Evolutionary conservation across 2,329 filamentous ascomycete species (phyloP).

Genomic region (Clonostachys rhizophaga): DNA sequence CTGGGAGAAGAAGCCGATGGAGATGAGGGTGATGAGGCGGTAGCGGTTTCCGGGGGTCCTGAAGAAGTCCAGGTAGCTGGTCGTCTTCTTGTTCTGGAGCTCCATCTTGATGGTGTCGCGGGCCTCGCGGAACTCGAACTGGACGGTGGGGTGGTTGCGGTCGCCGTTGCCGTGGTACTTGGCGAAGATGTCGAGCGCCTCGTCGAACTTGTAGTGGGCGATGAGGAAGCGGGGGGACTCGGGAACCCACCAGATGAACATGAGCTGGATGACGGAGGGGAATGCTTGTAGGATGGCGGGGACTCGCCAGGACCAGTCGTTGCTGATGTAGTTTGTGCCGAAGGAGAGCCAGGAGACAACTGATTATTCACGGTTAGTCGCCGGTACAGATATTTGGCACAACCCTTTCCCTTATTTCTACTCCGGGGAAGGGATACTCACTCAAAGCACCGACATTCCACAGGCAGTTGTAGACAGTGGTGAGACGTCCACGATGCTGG

Average conservation of each 20-base stretch:
- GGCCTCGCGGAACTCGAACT: conserved; percentile 62
- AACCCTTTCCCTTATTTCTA: too few relatives aligned
- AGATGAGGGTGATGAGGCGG: conserved; percentile 53
- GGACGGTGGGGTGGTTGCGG: conserved; percentile 48
- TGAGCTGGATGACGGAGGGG: conserved; percentile 56
- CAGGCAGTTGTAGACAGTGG: conserved; percentile 62
- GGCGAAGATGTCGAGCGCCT: conserved; percentile 46
- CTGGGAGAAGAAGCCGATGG: conserved; percentile 60
- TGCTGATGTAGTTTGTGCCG: conserved; percentile 52
- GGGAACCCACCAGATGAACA: conserved; percentile 61
- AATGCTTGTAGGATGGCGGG: conserved; percentile 59
- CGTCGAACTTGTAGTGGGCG: conserved; percentile 43
- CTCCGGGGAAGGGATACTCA: conserved; percentile 5
- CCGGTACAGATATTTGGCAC: too few relatives aligned
- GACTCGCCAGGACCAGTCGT: conserved; percentile 63
- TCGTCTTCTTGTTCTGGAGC: conserved; percentile 38
- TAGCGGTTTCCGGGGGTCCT: conserved; percentile 59
- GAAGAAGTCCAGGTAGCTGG: conserved; percentile 54
- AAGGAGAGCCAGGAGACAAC: conserved; percentile 59
- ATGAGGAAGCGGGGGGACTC: conserved; percentile 65
- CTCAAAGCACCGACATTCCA: conserved; percentile 55
- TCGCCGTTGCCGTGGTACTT: conserved; percentile 61
- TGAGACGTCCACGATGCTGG: conserved; percentile 61
- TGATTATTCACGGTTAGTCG: conserved; percentile 2
- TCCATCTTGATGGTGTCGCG: conserved; percentile 55